Evolutionary conservation across 306 rosid species (phyloP), one percentile per base, ranked within the genome.

Genomic region (Acacia crassicarpa): DNA sequence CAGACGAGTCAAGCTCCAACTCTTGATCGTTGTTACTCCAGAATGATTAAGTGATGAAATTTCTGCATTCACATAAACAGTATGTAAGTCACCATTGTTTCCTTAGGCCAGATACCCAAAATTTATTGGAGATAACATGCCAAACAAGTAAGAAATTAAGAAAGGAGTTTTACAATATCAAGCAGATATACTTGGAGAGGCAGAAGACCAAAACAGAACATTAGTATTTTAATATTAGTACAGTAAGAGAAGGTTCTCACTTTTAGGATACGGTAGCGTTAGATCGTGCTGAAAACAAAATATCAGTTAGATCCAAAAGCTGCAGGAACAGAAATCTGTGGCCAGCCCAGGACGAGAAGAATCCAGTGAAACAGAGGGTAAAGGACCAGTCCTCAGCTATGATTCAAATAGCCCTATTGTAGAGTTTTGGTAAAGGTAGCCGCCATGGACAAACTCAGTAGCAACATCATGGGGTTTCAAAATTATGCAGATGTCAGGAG

Each of bases 21-120:
- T 44, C 27, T 61, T 61, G 7, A 40, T n/a, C 27, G 11, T 9
- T 20, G 51, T 68, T 2, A 25, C 32, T 43, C 54, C 45, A 27
- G n/a, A 71, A 40, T n/a, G 11, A 67, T 16, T n/a, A 10, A 10
- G 51, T 0, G 25, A 68, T 68, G 11, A 68, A n/a, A 69, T 41
- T 13, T 43, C 74, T 41, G 74, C 53, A 69, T 41, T 69, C 48
- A 69, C 35, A 69, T 15, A 69, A 69, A 67, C 72, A 38, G 22
- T 32, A 13, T 4, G 40, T 20, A 40, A 40, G 51, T 68, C 73
- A 10, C 23, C 17, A 38, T 67, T 46, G 72, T 19, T 23, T 22
- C 33, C 33, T 4, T 10, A 8, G 1, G 22, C 44, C n/a, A n/a
- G 2, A 67, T 1, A 67, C 46, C 46, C 73, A 38, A 19, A 40